Percentiles rank a stretch among this genome's conserved stretches.
Conservation (phyloP, 768 basidiomycete genomes). For the Suillus americanus region DNA sequence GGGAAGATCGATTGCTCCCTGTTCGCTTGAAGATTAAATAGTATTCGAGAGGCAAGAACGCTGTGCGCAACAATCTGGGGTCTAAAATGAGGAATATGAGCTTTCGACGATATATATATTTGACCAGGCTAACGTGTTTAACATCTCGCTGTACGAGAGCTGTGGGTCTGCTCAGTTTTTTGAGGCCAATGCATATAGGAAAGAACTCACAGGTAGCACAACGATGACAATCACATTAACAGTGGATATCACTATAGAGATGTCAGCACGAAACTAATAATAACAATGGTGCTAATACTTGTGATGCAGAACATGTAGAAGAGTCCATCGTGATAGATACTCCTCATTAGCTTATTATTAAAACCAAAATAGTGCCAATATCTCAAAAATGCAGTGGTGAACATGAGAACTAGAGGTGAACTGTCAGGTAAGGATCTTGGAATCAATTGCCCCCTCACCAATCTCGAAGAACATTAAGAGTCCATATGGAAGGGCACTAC, state of each 20-base stretch:
- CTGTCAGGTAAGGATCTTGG: neutral
- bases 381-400: neutral
- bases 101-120: neutral
- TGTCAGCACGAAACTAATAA: neutral
- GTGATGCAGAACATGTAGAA: neutral
- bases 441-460: neutral
- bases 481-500: neutral
- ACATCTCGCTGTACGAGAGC: neutral
- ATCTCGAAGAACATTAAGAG: slow-evolving; percentile 5
- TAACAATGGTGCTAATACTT: neutral
- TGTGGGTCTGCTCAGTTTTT: neutral
- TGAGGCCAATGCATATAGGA: neutral
- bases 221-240: neutral
- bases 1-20: neutral
- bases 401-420: slow-evolving; percentile 1
- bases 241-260: neutral
- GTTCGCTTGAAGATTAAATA: slow-evolving; percentile 1
- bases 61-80: slow-evolving; percentile 4
- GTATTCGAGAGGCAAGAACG: slow-evolving; percentile 7
- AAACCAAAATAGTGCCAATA: neutral
- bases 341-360: neutral
- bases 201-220: neutral
- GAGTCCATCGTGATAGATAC: slow-evolving; percentile 1
- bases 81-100: neutral
- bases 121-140: neutral